Conservation (phyloP, 2,329 filamentous ascomycete genomes). For the Microsporum canis region DNA sequence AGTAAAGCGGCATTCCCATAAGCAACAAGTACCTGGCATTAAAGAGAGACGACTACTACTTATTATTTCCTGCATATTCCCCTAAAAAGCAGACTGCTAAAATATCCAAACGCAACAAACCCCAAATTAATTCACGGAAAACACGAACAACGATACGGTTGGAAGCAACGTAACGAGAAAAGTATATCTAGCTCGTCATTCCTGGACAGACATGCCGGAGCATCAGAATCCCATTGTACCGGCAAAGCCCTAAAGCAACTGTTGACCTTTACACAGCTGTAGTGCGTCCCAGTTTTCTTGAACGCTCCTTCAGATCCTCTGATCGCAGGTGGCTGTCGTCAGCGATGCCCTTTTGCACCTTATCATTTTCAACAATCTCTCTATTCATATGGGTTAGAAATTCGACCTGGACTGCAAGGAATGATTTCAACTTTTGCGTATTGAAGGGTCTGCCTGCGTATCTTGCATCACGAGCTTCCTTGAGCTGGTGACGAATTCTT, state of each 20-base stretch:
- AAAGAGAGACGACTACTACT: neutral
- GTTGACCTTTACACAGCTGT: neutral
- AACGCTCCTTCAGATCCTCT: conserved; percentile 25
- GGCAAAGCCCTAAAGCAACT: neutral
- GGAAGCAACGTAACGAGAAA: neutral
- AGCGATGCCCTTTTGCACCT: conserved; percentile 27
- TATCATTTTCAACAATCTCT: conserved; percentile 32
- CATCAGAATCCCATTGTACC: neutral
- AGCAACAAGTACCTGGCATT: neutral
- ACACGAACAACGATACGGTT: neutral
- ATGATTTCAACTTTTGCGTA: conserved; percentile 20
- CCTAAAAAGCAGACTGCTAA: neutral
- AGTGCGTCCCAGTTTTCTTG: conserved; percentile 18
- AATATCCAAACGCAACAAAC: neutral
- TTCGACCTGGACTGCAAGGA: conserved; percentile 19
- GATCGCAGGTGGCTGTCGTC: conserved; percentile 29
- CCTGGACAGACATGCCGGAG: neutral
- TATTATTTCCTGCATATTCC: neutral
- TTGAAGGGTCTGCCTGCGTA: conserved; percentile 24
- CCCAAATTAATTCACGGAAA: neutral
- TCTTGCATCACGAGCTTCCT: conserved; percentile 25
- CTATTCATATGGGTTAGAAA: conserved; percentile 32
- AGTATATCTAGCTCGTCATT: neutral
- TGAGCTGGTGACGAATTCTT: conserved; percentile 40
- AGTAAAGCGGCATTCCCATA: neutral